Evolutionary conservation across 2,329 filamentous ascomycete species (phyloP).

Genomic region (Alternaria rosae): DNA sequence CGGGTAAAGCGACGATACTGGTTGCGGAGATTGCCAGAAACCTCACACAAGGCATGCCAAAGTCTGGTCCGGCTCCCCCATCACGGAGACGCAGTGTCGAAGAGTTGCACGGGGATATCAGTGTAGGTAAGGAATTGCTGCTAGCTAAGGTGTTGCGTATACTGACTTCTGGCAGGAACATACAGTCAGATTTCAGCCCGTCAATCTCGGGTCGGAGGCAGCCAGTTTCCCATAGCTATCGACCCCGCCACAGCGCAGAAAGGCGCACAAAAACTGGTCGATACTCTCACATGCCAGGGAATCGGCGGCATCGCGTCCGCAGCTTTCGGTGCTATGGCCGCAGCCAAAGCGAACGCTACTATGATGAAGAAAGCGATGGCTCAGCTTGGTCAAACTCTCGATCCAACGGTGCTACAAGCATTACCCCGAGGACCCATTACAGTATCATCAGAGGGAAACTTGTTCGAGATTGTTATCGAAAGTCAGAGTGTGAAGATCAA

Average conservation of each 20-base stretch:
- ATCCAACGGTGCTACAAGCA: constrained; percentile 22
- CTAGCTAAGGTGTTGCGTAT: no score
- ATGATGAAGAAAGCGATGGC: constrained; percentile 3
- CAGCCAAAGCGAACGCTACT: constrained; percentile 17
- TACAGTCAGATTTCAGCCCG: constrained; percentile 17
- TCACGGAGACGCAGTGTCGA: constrained; percentile 8
- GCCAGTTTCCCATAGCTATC: constrained; percentile 23
- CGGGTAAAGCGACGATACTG: constrained; percentile 35
- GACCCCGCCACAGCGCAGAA: constrained; percentile 27
- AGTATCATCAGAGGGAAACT: constrained; percentile 35
- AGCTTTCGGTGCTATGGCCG: constrained; percentile 25
- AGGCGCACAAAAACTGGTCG: constrained; percentile 24
- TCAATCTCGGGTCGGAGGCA: constrained; percentile 1
- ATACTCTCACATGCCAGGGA: constrained; percentile 36
- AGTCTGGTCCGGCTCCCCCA: neutral
- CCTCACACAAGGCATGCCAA: constrained; percentile 16
- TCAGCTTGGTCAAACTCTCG: constrained; percentile 16
- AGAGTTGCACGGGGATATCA: constrained; percentile 4
- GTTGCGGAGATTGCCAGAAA: constrained; percentile 29
- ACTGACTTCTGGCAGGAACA: constrained; percentile 20
- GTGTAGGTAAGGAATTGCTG: constrained; percentile 22
- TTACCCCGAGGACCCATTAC: constrained; percentile 34
- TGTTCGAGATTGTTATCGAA: constrained; percentile 28
- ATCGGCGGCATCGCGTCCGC: constrained; percentile 35
- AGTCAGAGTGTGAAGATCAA: constrained; percentile 31